A percentile compares a stretch with the other conserved stretches of the same genome.
phyloP scores from a whole-genome alignment of 2,329 filamentous ascomycete genomes.

The Colletotrichum echinochloae region DNA sequence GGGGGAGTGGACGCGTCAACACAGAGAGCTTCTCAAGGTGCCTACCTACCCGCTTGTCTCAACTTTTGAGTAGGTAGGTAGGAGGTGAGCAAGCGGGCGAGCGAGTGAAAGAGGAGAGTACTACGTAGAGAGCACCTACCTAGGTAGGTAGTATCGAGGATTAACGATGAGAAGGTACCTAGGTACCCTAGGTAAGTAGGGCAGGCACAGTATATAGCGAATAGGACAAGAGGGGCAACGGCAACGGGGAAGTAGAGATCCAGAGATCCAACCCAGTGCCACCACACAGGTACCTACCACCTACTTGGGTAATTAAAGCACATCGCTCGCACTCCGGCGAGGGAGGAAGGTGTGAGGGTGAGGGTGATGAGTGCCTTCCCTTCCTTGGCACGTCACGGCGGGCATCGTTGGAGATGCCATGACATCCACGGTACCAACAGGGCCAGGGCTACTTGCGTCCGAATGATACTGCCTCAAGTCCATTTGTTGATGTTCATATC shows the following conservation, averaged over 20 bases:
- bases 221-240: not conserved
- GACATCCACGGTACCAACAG: not conserved
- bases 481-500: not conserved
- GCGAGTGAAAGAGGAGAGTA: not conserved
- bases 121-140: too few species aligned
- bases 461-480: not conserved
- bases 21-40: not conserved
- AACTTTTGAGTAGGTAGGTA: too few species aligned
- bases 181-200: too few species aligned
- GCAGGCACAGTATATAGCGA: too few species aligned
- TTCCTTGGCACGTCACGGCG: slow-evolving; percentile 1
- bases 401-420: not conserved
- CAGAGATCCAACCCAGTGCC: not conserved
- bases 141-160: not conserved
- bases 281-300: too few species aligned
- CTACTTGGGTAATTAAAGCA: too few species aligned
- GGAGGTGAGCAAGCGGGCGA: not conserved
- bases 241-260: not conserved
- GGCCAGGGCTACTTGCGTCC: not conserved
- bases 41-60: not conserved
- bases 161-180: not conserved
- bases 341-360: slow-evolving; percentile 8
- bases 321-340: not conserved
- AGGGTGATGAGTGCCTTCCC: not conserved
- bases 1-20: slow-evolving; percentile 1